phyloP scores from a whole-genome alignment of 306 rosid genomes.

The Castanea crenata region DNA sequence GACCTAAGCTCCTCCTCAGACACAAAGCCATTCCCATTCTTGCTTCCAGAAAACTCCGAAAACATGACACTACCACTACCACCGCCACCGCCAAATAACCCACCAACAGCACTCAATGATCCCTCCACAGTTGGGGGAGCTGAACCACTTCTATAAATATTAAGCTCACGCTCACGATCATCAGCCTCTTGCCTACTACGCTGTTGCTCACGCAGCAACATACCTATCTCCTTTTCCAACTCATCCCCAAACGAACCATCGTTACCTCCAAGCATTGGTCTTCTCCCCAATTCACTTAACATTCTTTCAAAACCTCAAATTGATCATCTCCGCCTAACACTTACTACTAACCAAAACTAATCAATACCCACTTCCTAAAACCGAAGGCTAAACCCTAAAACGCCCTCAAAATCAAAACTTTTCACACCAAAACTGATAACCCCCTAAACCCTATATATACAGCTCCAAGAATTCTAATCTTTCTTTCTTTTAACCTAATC shows the following conservation, averaged over 20 bases:
- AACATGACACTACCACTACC: constrained; percentile 23
- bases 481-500: constrained; percentile 31
- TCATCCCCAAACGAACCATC: constrained; percentile 91
- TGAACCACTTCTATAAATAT: constrained; percentile 81
- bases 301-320: constrained; percentile 40
- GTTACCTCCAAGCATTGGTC: constrained; percentile 69
- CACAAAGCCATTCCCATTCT: constrained; percentile 54
- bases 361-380: constrained; percentile 15
- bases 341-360: constrained; percentile 14
- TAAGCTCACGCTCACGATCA: constrained; percentile 70
- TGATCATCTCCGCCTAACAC: constrained; percentile 11
- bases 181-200: constrained; percentile 66
- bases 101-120: constrained; percentile 77
- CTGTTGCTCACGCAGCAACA: constrained; percentile 71
- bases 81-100: constrained; percentile 46
- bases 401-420: constrained; percentile 23
- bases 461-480: constrained; percentile 15
- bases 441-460: constrained; percentile 31
- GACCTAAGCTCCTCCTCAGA: constrained; percentile 93
- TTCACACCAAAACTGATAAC: background rate
- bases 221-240: constrained; percentile 78
- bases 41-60: constrained; percentile 48
- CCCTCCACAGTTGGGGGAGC: constrained; percentile 95
- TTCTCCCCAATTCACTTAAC: constrained; percentile 80
- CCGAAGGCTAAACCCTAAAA: constrained; percentile 33